phyloP scores from a whole-genome alignment of 805 yeast genomes.

The Sungouiozyma ichnusensis region DNA sequence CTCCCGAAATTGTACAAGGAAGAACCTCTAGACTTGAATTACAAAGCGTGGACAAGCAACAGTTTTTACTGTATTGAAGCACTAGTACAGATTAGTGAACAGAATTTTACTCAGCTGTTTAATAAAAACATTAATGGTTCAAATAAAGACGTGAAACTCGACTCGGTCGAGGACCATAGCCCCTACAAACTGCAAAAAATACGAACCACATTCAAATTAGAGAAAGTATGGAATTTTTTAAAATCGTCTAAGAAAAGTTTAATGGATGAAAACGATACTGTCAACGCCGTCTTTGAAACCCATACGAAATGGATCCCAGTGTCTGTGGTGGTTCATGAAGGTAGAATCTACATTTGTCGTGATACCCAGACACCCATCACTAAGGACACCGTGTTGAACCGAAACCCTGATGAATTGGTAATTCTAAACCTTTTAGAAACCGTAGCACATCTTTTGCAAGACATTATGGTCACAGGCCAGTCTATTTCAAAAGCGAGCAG shows the following conservation, averaged over 20 bases:
- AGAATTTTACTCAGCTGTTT: slow-evolving; percentile 1
- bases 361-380: neutral
- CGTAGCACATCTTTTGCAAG: slow-evolving; percentile 21
- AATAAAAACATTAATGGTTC: slow-evolving; percentile 3
- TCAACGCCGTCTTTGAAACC: slow-evolving; percentile 17
- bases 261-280: slow-evolving; percentile 8
- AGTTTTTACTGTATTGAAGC: slow-evolving; percentile 8
- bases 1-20: slow-evolving; percentile 15
- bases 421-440: slow-evolving; percentile 22
- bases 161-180: neutral
- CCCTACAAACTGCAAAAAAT: neutral
- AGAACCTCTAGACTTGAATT: slow-evolving; percentile 16
- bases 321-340: slow-evolving; percentile 18
- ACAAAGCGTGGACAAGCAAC: neutral
- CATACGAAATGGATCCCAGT: slow-evolving; percentile 15
- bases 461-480: slow-evolving; percentile 16
- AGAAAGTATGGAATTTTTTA: neutral
- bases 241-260: slow-evolving; percentile 4
- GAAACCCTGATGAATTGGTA: slow-evolving; percentile 4
- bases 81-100: slow-evolving; percentile 8
- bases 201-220: neutral
- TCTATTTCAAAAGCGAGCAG: slow-evolving; percentile 5
- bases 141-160: too few species aligned
- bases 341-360: slow-evolving; percentile 19
- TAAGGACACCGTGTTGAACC: slow-evolving; percentile 2